phyloP scores from a whole-genome alignment of 441 rosid species.

The Theobroma grandiflorum region DNA sequence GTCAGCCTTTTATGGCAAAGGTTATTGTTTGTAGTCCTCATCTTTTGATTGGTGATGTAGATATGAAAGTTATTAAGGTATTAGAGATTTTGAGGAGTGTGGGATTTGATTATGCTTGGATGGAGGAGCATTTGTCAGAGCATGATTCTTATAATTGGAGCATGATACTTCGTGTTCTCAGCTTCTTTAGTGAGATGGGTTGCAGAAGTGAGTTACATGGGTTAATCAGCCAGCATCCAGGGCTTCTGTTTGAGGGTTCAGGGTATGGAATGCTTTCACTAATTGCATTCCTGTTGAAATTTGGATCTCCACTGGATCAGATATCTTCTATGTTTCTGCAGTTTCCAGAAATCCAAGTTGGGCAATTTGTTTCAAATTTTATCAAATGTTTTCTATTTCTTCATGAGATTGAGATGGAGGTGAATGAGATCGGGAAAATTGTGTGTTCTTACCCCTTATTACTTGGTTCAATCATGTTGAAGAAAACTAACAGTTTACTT shows the following conservation, averaged over 20 bases:
- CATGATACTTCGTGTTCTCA: constrained; percentile 53
- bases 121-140: constrained; percentile 55
- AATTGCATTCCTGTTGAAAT: constrained; percentile 60
- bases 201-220: constrained; percentile 39
- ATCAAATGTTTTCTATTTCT: constrained; percentile 59
- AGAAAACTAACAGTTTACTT: constrained; percentile 61
- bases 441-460: constrained; percentile 48
- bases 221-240: constrained; percentile 56
- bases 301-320: constrained; percentile 55
- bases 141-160: constrained; percentile 58
- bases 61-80: constrained; percentile 52
- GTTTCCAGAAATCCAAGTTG: constrained; percentile 46
- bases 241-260: constrained; percentile 66
- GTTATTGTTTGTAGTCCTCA: constrained; percentile 59
- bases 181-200: constrained; percentile 47
- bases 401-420: constrained; percentile 70
- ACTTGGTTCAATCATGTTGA: constrained; percentile 60
- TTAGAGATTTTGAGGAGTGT: constrained; percentile 51
- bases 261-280: constrained; percentile 52
- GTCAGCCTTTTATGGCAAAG: constrained; percentile 50
- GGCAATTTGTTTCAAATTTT: constrained; percentile 61
- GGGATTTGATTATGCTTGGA: constrained; percentile 54
- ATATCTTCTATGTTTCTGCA: constrained; percentile 54
- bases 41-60: constrained; percentile 57
- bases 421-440: constrained; percentile 54